Percentiles rank a stretch among this genome's conserved stretches.
phyloP scores from a whole-genome alignment of 148 eudicot genomes.

The Fagopyrum tataricum region DNA sequence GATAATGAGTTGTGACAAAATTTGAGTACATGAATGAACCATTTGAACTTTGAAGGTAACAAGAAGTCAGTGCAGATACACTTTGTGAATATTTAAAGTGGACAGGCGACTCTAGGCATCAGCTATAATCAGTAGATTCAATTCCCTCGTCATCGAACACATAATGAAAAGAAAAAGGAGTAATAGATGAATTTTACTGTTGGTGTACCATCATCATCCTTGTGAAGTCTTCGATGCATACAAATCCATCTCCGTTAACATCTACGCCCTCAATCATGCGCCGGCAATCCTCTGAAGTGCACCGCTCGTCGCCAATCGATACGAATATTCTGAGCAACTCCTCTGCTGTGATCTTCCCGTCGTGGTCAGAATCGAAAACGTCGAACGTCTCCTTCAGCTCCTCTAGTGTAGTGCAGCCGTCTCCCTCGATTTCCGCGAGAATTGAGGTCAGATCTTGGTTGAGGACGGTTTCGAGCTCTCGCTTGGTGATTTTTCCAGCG shows the following conservation, averaged over 20 bases:
- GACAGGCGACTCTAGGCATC: no score
- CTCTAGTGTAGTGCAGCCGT: constrained; percentile 56
- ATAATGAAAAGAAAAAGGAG: no score
- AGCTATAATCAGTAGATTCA: no score
- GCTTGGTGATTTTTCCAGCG: constrained; percentile 46
- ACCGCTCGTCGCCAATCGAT: constrained; percentile 48
- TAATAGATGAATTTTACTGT: no score
- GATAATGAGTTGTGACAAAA: no score
- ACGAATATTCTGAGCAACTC: constrained; percentile 45
- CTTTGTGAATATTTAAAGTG: no score
- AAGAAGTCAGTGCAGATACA: no score
- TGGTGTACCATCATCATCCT: constrained; percentile 64
- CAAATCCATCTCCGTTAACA: constrained; percentile 59
- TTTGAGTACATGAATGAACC: no score
- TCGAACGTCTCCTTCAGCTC: constrained; percentile 58
- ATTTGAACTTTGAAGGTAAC: no score
- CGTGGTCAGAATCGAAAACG: constrained; percentile 59
- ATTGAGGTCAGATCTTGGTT: constrained; percentile 37
- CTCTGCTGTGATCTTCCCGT: constrained; percentile 67
- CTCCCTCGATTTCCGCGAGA: constrained; percentile 62
- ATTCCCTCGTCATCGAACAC: no score
- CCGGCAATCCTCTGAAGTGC: constrained; percentile 69
- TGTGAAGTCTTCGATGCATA: constrained; percentile 67
- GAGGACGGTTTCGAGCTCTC: constrained; percentile 39
- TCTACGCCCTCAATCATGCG: constrained; percentile 69